Conservation (phyloP, 139 green algal genomes). For the Monoraphidium neglectum region DNA sequence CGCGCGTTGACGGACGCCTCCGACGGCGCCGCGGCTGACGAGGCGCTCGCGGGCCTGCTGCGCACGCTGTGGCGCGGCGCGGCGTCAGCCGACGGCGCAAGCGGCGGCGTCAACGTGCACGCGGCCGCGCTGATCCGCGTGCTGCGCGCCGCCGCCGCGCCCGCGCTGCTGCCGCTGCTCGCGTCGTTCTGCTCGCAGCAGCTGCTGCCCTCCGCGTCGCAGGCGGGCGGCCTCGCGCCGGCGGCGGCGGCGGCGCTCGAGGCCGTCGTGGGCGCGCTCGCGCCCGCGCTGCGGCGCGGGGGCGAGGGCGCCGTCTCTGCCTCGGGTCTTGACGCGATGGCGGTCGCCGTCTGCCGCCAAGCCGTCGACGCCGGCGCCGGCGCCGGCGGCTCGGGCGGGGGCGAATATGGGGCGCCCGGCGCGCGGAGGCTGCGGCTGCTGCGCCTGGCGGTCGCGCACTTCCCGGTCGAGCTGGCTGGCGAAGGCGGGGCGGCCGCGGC, state of each 20-base stretch:
- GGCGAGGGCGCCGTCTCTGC: not conserved
- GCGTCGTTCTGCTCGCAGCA: not conserved
- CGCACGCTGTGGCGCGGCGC: constrained; percentile 12
- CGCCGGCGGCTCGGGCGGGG: not conserved
- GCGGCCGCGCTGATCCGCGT: constrained; percentile 7
- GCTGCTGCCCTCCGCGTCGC: not conserved
- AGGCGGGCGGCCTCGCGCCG: not conserved
- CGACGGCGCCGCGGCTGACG: not conserved
- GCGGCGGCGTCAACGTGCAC: not conserved
- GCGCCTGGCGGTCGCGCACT: constrained; percentile 25
- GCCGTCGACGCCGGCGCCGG: not conserved
- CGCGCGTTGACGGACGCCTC: not conserved
- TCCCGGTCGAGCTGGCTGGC: constrained; percentile 4
- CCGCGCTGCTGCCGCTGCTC: constrained; percentile 4
- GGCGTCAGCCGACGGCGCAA: not conserved
- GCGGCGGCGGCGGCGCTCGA: not conserved
- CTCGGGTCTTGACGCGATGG: not conserved
- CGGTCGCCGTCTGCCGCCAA: not conserved
- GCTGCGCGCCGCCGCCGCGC: not conserved
- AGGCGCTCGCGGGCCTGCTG: not conserved
- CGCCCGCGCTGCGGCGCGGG: not conserved
- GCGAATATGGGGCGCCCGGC: not conserved
- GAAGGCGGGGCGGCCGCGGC: not conserved
- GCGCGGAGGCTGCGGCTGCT: not conserved
- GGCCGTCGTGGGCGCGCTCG: not conserved